Evolutionary conservation across 345 rosid species (phyloP).

Genomic region (Eucalyptus curtisii): DNA sequence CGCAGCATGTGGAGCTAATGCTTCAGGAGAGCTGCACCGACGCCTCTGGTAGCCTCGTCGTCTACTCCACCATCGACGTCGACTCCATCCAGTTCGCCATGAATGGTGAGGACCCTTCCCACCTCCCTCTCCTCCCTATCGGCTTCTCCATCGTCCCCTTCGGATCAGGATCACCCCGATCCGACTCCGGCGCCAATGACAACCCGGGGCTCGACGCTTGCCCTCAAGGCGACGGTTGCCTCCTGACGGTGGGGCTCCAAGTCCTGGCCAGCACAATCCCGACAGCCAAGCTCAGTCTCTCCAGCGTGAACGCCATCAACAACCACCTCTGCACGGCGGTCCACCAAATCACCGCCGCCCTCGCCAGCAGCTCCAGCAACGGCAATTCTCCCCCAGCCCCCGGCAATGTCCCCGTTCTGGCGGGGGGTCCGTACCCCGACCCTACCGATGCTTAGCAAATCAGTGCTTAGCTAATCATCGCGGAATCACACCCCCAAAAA

Average conservation of each 20-base stretch:
- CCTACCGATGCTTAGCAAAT: background rate
- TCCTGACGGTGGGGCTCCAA: slow-evolving; percentile 78
- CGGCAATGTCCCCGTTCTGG: background rate
- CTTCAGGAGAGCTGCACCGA: slow-evolving; percentile 89
- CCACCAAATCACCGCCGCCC: slow-evolving; percentile 51
- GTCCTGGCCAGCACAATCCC: slow-evolving; percentile 64
- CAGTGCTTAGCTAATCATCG: background rate
- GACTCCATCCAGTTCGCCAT: slow-evolving; percentile 67
- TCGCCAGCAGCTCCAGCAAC: slow-evolving; percentile 1
- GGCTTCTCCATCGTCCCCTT: slow-evolving; percentile 63
- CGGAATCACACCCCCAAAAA: background rate
- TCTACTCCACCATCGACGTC: slow-evolving; percentile 62
- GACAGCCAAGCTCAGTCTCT: slow-evolving; percentile 63
- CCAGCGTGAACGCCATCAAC: slow-evolving; percentile 52
- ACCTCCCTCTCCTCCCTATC: slow-evolving; percentile 64
- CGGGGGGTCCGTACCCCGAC: background rate
- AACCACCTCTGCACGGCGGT: slow-evolving; percentile 59
- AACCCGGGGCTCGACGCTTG: background rate
- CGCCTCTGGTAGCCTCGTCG: slow-evolving; percentile 68
- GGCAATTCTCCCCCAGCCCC: no score
- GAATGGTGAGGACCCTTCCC: slow-evolving; percentile 72
- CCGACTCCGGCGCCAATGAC: background rate
- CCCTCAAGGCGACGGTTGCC: slow-evolving; percentile 22
- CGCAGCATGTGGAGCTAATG: slow-evolving; percentile 77
- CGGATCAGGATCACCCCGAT: background rate